Conservation (phyloP, 2,329 filamentous ascomycete species). For the Aspergillus sp. region DNA sequence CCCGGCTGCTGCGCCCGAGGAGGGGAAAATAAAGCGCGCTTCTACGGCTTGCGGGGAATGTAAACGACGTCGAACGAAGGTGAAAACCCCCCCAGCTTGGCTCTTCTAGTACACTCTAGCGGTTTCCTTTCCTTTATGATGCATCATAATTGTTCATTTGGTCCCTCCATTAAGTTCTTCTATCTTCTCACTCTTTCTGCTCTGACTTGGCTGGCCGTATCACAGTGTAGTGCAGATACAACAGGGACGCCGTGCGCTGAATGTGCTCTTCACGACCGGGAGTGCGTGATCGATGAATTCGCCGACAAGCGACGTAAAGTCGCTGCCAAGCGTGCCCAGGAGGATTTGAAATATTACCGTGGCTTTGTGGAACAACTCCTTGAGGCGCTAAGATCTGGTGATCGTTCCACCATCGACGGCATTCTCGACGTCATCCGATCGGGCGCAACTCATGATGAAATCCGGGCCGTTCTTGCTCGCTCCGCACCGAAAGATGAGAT, state of each 20-base stretch:
- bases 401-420: conserved; percentile 22
- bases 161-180: not conserved
- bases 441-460: conserved; percentile 22
- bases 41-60: conserved; percentile 43
- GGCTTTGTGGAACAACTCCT: conserved; percentile 33
- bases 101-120: not conserved
- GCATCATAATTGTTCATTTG: not conserved
- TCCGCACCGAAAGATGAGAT: not conserved
- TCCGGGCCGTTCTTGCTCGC: conserved; percentile 16
- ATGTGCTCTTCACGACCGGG: conserved; percentile 35
- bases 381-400: conserved; percentile 26
- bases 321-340: conserved; percentile 30
- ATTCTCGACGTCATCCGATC: conserved; percentile 32
- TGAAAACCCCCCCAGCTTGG: conserved; percentile 17
- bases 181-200: conserved; percentile 17
- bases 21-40: conserved; percentile 37
- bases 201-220: conserved; percentile 2
- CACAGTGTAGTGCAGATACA: conserved; percentile 32
- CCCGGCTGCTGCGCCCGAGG: conserved; percentile 28
- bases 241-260: conserved; percentile 35
- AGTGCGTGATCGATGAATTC: conserved; percentile 37
- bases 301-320: conserved; percentile 43
- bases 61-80: conserved; percentile 41
- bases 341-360: conserved; percentile 32
- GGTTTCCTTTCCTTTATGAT: not conserved